These are phyloP conservation scores for Exophiala mesophila DNA, from an alignment of 2,329 filamentous ascomycete species.

Conservation along the genomic window DNA sequence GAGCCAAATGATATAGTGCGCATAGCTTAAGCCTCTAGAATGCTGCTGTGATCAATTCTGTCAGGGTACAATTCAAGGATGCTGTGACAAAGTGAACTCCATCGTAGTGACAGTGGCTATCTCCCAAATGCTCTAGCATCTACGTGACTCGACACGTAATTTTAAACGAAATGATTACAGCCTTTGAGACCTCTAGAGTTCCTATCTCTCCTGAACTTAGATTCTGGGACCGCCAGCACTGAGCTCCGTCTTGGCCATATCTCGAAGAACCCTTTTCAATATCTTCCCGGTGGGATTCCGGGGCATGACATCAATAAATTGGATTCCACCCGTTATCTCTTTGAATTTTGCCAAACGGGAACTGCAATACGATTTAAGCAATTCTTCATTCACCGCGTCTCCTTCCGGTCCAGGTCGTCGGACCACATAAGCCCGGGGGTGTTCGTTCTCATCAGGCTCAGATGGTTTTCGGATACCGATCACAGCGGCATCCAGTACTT, in stretches of 20 bases:
- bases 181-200: no score
- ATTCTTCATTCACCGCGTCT: slow-evolving; percentile 36
- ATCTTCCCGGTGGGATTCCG: slow-evolving; percentile 49
- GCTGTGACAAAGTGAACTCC: no score
- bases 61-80: no score
- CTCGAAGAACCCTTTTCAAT: slow-evolving; percentile 23
- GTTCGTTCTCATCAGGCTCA: slow-evolving; percentile 26
- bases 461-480: slow-evolving; percentile 41
- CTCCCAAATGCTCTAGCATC: no score
- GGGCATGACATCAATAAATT: slow-evolving; percentile 47
- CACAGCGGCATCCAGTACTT: slow-evolving; percentile 44
- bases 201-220: no score
- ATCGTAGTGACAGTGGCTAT: no score
- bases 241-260: slow-evolving; percentile 13
- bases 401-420: slow-evolving; percentile 36
- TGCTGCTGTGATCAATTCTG: no score
- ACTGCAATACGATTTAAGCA: slow-evolving; percentile 39
- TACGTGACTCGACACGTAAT: no score
- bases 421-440: slow-evolving; percentile 41
- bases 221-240: no score
- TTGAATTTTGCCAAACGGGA: slow-evolving; percentile 55
- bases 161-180: no score
- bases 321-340: slow-evolving; percentile 49
- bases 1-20: no score
- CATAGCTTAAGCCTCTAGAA: no score